These are phyloP conservation scores for Xylaria arbuscula DNA, from an alignment of 2,329 filamentous ascomycete genomes.

Conservation along the genomic window DNA sequence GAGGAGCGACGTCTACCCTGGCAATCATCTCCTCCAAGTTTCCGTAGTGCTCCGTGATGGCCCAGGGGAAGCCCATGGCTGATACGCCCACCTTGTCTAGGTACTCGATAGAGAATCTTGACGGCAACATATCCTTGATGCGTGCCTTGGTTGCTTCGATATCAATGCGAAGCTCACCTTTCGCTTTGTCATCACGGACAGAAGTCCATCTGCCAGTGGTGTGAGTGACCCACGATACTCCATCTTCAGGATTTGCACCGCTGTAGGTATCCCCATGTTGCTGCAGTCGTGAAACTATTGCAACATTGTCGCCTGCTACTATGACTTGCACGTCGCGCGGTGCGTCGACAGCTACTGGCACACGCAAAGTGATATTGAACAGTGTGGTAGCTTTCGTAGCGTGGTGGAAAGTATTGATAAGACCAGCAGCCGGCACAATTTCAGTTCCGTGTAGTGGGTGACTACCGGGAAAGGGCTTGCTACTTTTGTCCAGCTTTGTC, in stretches of 20 bases:
- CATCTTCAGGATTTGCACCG: slow-evolving; percentile 4
- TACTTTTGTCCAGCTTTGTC: slow-evolving; percentile 52
- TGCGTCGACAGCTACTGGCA: slow-evolving; percentile 52
- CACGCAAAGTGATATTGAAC: slow-evolving; percentile 50
- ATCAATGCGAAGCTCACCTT: slow-evolving; percentile 39
- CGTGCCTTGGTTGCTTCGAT: slow-evolving; percentile 46
- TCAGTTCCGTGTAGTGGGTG: slow-evolving; percentile 57
- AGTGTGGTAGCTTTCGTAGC: slow-evolving; percentile 49
- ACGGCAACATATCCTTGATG: slow-evolving; percentile 45
- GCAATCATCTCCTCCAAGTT: slow-evolving; percentile 56
- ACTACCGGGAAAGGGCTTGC: slow-evolving; percentile 54
- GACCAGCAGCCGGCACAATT: slow-evolving; percentile 56
- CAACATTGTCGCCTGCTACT: slow-evolving; percentile 47
- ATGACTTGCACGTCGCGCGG: slow-evolving; percentile 54
- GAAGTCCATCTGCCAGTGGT: slow-evolving; percentile 41
- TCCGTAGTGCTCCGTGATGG: slow-evolving; percentile 53
- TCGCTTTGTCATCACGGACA: neutral
- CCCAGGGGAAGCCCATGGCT: slow-evolving; percentile 57
- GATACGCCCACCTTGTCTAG: slow-evolving; percentile 54
- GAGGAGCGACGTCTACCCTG: slow-evolving; percentile 51
- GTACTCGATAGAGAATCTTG: slow-evolving; percentile 54
- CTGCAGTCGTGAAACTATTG: slow-evolving; percentile 53
- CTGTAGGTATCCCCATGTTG: no score
- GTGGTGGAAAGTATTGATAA: slow-evolving; percentile 53
- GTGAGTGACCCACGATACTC: slow-evolving; percentile 51